Evolutionary conservation across 768 basidiomycete species (phyloP).

Genomic region (Auriscalpium vulgare): DNA sequence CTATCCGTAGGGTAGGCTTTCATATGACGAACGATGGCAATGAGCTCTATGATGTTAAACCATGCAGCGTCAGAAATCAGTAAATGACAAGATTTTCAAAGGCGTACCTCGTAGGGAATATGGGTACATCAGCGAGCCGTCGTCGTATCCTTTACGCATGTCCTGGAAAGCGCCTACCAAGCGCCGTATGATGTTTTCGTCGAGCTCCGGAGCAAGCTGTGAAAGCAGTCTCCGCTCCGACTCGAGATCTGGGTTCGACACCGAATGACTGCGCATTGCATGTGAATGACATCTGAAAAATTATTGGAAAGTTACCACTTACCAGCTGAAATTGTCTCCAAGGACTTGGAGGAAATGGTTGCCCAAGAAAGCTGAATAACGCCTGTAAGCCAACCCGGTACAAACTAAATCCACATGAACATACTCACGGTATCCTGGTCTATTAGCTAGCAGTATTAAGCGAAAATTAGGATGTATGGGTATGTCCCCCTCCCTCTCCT

Average conservation of each 20-base stretch:
- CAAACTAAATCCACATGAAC: not conserved
- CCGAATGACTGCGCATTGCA: conserved; percentile 36
- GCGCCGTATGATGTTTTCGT: conserved; percentile 42
- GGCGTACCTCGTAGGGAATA: conserved; percentile 57
- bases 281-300: not conserved
- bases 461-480: conserved; percentile 58
- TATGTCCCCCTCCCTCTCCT: conserved; percentile 46
- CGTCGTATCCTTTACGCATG: conserved; percentile 48
- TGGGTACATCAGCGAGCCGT: conserved; percentile 52
- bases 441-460: conserved; percentile 54
- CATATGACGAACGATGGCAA: conserved; percentile 59
- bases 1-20: conserved; percentile 51
- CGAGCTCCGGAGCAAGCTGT: conserved; percentile 55
- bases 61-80: not conserved
- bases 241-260: conserved; percentile 58
- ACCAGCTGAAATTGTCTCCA: conserved; percentile 57
- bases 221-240: conserved; percentile 54
- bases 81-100: not conserved
- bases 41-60: conserved; percentile 37
- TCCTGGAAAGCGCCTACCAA: conserved; percentile 63
- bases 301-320: not conserved
- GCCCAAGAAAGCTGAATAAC: conserved; percentile 52
- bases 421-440: conserved; percentile 58
- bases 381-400: not conserved
- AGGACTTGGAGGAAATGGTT: conserved; percentile 69